phyloP scores from a whole-genome alignment of 257 asterid species.

The Ehretia macrophylla region DNA sequence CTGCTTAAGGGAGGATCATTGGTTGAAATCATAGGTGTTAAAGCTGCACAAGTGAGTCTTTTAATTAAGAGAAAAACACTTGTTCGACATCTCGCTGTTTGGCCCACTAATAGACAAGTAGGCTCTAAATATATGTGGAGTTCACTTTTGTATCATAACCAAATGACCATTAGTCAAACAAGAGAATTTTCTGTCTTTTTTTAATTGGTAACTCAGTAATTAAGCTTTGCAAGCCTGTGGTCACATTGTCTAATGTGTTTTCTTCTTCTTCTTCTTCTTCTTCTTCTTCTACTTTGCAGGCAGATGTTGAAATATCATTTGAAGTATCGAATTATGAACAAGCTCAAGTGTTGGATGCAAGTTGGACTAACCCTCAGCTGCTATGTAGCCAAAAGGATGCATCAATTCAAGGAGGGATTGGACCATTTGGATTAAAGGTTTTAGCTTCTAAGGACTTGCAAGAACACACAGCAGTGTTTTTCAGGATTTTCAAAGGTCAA shows the following conservation, averaged over 20 bases:
- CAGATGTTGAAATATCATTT: slow-evolving; percentile 33
- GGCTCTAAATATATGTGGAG: too few species aligned
- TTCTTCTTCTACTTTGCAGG: slow-evolving; percentile 16
- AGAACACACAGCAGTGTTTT: slow-evolving; percentile 48
- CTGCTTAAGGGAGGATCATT: slow-evolving; percentile 1
- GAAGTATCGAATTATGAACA: slow-evolving; percentile 18
- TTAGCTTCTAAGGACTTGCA: slow-evolving; percentile 34
- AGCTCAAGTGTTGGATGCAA: slow-evolving; percentile 23
- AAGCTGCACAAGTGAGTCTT: slow-evolving; percentile 26
- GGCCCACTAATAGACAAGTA: too few species aligned
- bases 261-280: slow-evolving; percentile 3
- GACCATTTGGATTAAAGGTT: slow-evolving; percentile 49
- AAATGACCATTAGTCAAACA: too few species aligned
- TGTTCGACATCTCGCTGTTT: too few species aligned
- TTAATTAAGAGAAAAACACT: too few species aligned
- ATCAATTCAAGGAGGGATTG: slow-evolving; percentile 25
- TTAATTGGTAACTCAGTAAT: too few species aligned
- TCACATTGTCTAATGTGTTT: not conserved
- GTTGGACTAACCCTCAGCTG: slow-evolving; percentile 22
- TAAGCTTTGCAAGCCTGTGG: too few species aligned
- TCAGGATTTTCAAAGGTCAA: slow-evolving; percentile 26
- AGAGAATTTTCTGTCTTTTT: too few species aligned
- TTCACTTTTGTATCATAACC: too few species aligned
- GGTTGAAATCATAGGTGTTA: slow-evolving; percentile 17
- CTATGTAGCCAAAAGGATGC: slow-evolving; percentile 32